Base-by-base conservation (phyloP, 225 moss, liverwort and hornwort species). In the Lunularia cruciata region DNA sequence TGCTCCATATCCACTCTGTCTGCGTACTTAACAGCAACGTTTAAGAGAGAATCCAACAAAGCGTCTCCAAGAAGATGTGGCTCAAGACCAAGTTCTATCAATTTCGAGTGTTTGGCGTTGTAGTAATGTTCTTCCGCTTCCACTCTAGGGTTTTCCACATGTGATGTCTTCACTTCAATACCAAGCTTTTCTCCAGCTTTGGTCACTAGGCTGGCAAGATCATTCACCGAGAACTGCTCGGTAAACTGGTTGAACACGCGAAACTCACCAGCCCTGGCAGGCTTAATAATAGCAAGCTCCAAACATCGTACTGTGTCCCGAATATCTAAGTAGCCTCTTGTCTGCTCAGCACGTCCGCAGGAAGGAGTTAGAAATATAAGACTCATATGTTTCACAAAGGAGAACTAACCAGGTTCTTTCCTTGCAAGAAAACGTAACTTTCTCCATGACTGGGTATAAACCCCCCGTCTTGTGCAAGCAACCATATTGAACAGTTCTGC, bases 211-310 rank as follows among this genome's bases (percentile, higher is more conserved):
- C 53, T 81, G 15, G 91, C 93, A 75, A 98, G 72, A 9, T 93
- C 98, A 33, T 98, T 98, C 59, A 98, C 98, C 3, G 93, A 93
- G 77, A 98, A 98, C 70, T 93, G 98, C 69, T 98, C 93, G 0
- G 98, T 98, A 43, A 98, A 98, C 57, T 98, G 98, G 47, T 98
- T 98, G 42, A 93, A 98, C 43, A 98, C 98, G 20, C 93, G 91
- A 57, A 98, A 98, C 62, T 98, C 91, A 23, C 91, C 89, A 8
- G 67, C 31, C 36, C 88, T 86, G 34, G 98, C 93, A 34, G 98
- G 89, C 25, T 93, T 98, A 57, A 72, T 83, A 67, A 93, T 89
- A 5, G 98, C 98, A 8, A 98, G 78, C 77, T 93, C 91, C 32
- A 98, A 86, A 63, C 98, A 98, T 26, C 98, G 80, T 34, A 98